Percentiles rank a stretch among this genome's conserved stretches.
Evolutionary conservation across 1,284 basidiomycete species (phyloP).

Genomic region (Ustilago curta): DNA sequence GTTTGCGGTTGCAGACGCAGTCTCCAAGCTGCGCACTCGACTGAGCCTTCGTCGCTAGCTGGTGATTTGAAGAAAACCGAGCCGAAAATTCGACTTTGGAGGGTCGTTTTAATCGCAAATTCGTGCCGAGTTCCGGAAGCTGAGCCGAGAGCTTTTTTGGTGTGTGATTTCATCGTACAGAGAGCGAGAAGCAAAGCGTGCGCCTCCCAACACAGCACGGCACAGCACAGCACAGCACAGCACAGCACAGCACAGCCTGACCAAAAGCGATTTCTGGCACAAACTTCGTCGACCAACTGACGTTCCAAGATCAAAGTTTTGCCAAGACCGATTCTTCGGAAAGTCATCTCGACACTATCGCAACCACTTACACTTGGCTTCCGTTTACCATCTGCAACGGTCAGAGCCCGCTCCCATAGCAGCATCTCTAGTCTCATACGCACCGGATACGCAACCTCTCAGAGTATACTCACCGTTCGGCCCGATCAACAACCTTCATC

Average conservation of each 20-base stretch:
- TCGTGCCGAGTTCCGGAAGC: conserved; percentile 26
- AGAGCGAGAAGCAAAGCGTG: neutral
- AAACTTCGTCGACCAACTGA: neutral
- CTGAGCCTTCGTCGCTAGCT: too few species aligned
- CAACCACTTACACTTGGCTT: neutral
- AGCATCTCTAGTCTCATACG: too few species aligned
- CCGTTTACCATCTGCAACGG: neutral
- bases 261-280: neutral
- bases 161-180: conserved; percentile 42
- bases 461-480: neutral
- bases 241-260: conserved; percentile 16
- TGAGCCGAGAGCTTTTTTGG: neutral
- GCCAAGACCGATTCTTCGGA: conserved; percentile 12
- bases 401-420: too few species aligned
- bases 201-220: conserved; percentile 4
- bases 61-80: too few species aligned
- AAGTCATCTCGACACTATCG: neutral
- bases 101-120: conserved; percentile 8
- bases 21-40: neutral
- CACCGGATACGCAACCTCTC: neutral
- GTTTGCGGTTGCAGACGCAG: conserved; percentile 12
- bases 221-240: conserved; percentile 24
- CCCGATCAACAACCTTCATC: neutral
- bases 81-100: conserved; percentile 35
- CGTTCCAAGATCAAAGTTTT: conserved; percentile 1